A percentile compares a stretch with the other conserved stretches of the same genome.
Evolutionary conservation across 2,329 filamentous ascomycete genomes (phyloP).

Genomic region (Leptographium flavum): DNA sequence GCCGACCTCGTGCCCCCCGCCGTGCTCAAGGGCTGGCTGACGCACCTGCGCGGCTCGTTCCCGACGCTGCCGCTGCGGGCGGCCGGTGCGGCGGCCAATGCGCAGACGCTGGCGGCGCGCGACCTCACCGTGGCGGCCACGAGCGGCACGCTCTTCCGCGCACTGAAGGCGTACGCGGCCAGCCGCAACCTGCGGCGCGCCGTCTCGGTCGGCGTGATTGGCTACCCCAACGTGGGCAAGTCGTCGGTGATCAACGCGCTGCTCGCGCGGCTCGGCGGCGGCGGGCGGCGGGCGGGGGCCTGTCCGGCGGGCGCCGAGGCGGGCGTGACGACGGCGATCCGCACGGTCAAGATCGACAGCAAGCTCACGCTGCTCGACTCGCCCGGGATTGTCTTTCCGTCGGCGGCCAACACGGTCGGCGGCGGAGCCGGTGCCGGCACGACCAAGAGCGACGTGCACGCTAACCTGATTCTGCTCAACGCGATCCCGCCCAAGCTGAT

Average conservation of each 20-base stretch:
- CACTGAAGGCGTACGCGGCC: conserved; percentile 78
- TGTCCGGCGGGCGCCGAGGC: conserved; percentile 86
- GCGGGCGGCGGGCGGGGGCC: conserved; percentile 39
- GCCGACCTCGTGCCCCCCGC: conserved; percentile 77
- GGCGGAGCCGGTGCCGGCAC: conserved; percentile 29
- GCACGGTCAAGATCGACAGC: conserved; percentile 86
- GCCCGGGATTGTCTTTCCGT: conserved; percentile 87
- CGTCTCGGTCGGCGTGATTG: conserved; percentile 83
- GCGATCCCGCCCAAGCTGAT: conserved; percentile 90
- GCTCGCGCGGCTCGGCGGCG: conserved; percentile 57
- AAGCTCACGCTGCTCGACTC: conserved; percentile 90
- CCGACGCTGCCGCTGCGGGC: conserved; percentile 82
- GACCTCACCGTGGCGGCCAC: conserved; percentile 78
- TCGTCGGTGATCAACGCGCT: conserved; percentile 93
- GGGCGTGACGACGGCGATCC: conserved; percentile 77
- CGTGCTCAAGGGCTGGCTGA: conserved; percentile 73
- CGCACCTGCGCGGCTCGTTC: conserved; percentile 76
- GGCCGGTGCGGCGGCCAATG: conserved; percentile 67
- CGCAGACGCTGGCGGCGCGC: conserved; percentile 84
- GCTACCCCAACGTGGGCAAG: conserved; percentile 93
- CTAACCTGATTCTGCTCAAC: conserved; percentile 76
- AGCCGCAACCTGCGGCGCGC: conserved; percentile 75
- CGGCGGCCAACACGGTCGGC: conserved; percentile 26
- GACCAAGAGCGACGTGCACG: conserved; percentile 58
- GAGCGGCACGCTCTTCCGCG: conserved; percentile 70